Conservation (phyloP, 2,329 filamentous ascomycete species). For the Epichloe bromicola region DNA sequence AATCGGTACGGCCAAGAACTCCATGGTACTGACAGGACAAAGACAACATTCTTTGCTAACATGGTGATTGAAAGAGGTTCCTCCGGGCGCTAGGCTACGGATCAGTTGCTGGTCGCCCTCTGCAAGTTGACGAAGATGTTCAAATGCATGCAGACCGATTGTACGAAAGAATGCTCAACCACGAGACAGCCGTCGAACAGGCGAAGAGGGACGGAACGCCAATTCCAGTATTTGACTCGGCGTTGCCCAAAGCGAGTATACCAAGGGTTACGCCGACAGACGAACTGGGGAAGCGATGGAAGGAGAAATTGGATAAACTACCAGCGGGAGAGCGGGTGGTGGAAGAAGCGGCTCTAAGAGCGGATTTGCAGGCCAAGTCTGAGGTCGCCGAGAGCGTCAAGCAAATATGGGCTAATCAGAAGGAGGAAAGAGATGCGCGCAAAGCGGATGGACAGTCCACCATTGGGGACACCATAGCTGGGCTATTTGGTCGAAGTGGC, state of each 20-base stretch:
- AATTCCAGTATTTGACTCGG: conserved; percentile 44
- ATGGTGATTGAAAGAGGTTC: conserved; percentile 47
- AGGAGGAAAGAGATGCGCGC: conserved; percentile 39
- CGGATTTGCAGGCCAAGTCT: conserved; percentile 46
- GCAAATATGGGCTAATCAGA: conserved; percentile 41
- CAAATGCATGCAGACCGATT: conserved; percentile 92
- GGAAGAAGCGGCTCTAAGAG: conserved; percentile 51
- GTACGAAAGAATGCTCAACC: conserved; percentile 74
- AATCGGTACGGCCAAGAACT: conserved; percentile 43
- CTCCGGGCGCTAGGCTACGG: conserved; percentile 84
- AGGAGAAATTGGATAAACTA: conserved; percentile 43
- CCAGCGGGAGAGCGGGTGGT: conserved; percentile 43
- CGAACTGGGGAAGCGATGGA: conserved; percentile 37
- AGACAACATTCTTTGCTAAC: neutral
- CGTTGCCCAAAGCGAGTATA: conserved; percentile 28
- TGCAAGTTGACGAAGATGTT: conserved; percentile 68
- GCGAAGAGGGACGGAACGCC: conserved; percentile 50
- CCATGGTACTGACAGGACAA: no score
- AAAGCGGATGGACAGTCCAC: conserved; percentile 20
- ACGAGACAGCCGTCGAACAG: conserved; percentile 62
- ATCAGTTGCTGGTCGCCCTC: conserved; percentile 48
- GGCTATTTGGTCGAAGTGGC: conserved; percentile 16
- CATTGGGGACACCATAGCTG: conserved; percentile 17
- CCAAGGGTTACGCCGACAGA: conserved; percentile 20
- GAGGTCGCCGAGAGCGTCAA: conserved; percentile 45